Evolutionary conservation across 306 rosid genomes (phyloP), one percentile per base, ranked within the genome.

Genomic region (Vachellia collinsii): DNA sequence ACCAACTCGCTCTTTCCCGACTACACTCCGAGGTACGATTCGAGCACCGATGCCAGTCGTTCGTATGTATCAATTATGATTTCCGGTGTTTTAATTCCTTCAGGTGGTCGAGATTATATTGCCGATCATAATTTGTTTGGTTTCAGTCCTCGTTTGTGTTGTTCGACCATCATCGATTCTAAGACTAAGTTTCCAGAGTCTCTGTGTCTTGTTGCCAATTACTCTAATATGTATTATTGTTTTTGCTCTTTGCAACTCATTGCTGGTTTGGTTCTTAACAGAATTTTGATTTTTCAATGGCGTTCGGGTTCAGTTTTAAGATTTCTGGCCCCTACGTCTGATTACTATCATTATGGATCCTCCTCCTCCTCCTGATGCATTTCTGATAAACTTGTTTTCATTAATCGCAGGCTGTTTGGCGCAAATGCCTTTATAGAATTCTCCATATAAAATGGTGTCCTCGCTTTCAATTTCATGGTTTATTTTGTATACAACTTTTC

Each of bases 21-120:
- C 80, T 94, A 38, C 90, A 88, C 79, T 82, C 91, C 38, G 86
- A 94, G 97, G 97, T 90, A 51, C 4, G 78, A 23, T 38, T 38
- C 41, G 7, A 46, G 0, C 20, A 34, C 44, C 1, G 29, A 25
- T 61, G 2, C 13, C 11, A 11, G 2, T 29, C 34, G 34, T 29
- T 29, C 2, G 34, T 29, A 29, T 29, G 34, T 29, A 29, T 29
- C 1, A 29, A 29, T 29, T 29, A 29, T 29, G 34, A 29, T 0
- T 29, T 29, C 16, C 36, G 3, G 41, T 25, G 41, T 62, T 8
- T 36, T 64, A 12, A 64, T 64, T 36, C 22, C 22, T 64, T 64
- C 20, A 3, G 36, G 22, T 6, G 20, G n/a, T 63, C 11, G 14
- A 29, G 19, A 63, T 29, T 63, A 34, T 63, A 13, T 9, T 37